Conservation (phyloP, 495 filamentous ascomycete species). For the Hypoxylon trugodes region DNA sequence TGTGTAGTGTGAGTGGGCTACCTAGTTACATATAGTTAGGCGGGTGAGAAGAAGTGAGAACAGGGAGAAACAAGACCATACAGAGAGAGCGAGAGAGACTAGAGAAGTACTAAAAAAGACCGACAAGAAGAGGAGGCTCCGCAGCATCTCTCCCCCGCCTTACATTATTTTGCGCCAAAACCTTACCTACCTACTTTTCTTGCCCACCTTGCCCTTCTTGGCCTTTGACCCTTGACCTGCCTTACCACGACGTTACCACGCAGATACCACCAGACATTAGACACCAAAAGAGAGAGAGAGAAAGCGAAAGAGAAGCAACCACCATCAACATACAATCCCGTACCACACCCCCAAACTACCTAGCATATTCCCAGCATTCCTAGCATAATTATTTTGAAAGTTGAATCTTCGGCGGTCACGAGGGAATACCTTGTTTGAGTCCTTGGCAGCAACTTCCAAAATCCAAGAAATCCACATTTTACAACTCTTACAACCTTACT, state of each 20-base stretch:
- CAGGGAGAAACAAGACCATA: not conserved
- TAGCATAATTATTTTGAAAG: too few relatives aligned
- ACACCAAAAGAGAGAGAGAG: too few relatives aligned
- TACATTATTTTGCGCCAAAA: conserved; percentile 32
- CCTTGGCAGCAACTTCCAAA: conserved; percentile 34
- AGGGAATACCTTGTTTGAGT: conserved; percentile 29
- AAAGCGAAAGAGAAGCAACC: too few relatives aligned
- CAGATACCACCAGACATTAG: too few relatives aligned
- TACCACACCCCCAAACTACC: too few relatives aligned
- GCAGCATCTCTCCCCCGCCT: conserved; percentile 40
- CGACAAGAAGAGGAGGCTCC: conserved; percentile 34
- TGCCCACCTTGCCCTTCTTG: conserved; percentile 1
- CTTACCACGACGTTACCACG: conserved; percentile 38
- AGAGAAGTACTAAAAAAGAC: conserved; percentile 8
- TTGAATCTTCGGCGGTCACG: conserved; percentile 38
- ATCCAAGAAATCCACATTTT: conserved; percentile 10
- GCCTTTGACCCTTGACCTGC: conserved; percentile 15
- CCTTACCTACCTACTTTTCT: conserved; percentile 29
- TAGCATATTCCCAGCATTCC: too few relatives aligned
- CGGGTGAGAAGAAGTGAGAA: too few relatives aligned
- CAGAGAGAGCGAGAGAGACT: not conserved
- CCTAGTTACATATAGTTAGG: too few relatives aligned
- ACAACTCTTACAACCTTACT: conserved; percentile 23
- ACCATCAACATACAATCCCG: too few relatives aligned
- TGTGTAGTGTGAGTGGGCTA: too few relatives aligned